phyloP scores from a whole-genome alignment of 306 rosid species.

The Lithocarpus polystachyus region DNA sequence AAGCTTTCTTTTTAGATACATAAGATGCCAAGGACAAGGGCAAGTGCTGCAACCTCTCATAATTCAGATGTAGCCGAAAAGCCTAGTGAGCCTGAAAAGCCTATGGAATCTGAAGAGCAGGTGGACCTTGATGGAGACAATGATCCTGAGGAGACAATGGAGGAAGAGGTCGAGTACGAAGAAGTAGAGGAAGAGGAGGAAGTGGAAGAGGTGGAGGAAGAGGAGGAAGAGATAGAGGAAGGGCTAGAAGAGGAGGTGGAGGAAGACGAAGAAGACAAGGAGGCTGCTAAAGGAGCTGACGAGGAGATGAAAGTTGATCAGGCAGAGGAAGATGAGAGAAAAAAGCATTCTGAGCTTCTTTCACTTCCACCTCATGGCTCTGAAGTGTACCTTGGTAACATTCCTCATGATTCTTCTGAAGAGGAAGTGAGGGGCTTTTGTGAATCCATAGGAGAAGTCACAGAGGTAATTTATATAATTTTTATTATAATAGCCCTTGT shows the following conservation, averaged over 20 bases:
- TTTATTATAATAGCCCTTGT: neutral
- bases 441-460: constrained; percentile 64
- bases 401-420: constrained; percentile 54
- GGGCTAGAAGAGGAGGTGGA: constrained; percentile 31
- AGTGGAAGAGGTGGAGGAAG: constrained; percentile 39
- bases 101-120: constrained; percentile 54
- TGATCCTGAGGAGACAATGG: constrained; percentile 53
- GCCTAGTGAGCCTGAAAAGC: constrained; percentile 43
- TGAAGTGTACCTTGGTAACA: constrained; percentile 67
- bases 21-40: constrained; percentile 60
- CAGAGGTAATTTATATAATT: constrained; percentile 41
- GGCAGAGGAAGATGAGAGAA: constrained; percentile 34
- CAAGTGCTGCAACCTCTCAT: constrained; percentile 24
- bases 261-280: constrained; percentile 27
- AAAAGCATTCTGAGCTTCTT: constrained; percentile 64
- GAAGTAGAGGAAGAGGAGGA: constrained; percentile 71
- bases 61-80: constrained; percentile 35
- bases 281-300: neutral
- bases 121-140: constrained; percentile 73
- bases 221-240: constrained; percentile 41
- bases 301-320: constrained; percentile 30
- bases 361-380: constrained; percentile 80
- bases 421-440: constrained; percentile 63
- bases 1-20: constrained; percentile 65
- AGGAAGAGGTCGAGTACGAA: constrained; percentile 73